A percentile compares a stretch with the other conserved stretches of the same genome.
Conservation (phyloP, 73 alveolate genomes). For the Durusdinium trenchii region DNA sequence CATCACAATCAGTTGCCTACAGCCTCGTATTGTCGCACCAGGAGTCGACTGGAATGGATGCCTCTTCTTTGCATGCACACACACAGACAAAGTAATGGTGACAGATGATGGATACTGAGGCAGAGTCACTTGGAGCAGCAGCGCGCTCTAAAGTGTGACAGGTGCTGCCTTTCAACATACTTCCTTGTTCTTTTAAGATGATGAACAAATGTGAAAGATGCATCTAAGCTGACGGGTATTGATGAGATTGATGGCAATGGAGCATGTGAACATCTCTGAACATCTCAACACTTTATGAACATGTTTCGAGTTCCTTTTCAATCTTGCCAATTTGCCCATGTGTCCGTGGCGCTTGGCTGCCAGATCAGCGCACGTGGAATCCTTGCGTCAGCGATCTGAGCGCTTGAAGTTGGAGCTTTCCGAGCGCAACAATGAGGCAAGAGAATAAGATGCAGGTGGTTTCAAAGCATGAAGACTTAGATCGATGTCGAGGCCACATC, state of each 20-base stretch:
- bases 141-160: constrained; percentile 26
- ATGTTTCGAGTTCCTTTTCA: neutral
- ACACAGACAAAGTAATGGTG: neutral
- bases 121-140: constrained; percentile 52
- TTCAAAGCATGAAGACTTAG: no score
- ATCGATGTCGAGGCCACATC: no score
- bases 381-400: constrained; percentile 26
- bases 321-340: neutral
- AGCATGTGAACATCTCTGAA: neutral
- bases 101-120: neutral
- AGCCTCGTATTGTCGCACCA: neutral
- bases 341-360: neutral
- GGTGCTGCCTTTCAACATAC: constrained; percentile 8
- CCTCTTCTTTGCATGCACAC: no score
- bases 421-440: constrained; percentile 42
- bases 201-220: no score
- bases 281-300: neutral
- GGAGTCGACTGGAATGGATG: no score
- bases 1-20: neutral
- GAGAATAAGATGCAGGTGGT: no score
- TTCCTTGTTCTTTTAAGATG: no score
- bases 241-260: neutral
- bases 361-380: constrained; percentile 24
- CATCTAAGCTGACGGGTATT: neutral
- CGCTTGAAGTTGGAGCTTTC: constrained; percentile 32